Conservation (phyloP, 768 basidiomycete species). For the Mycena filopes region DNA sequence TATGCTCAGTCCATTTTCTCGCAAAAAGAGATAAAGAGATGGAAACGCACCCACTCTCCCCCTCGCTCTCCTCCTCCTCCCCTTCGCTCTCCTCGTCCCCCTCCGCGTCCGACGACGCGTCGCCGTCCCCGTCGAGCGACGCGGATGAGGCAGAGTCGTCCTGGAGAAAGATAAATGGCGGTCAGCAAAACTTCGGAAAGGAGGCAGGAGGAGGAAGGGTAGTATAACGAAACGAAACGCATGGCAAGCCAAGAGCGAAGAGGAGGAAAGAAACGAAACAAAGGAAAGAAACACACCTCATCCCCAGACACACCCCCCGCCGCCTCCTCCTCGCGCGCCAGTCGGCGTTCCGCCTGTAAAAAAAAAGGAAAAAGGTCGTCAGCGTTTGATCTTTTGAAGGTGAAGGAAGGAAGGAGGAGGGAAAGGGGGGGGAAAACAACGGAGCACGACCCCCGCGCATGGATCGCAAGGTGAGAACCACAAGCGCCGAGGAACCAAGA, state of each 20-base stretch:
- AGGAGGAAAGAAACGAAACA: background rate
- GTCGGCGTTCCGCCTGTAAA: constrained; percentile 28
- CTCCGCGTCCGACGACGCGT: constrained; percentile 70
- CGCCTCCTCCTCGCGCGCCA: constrained; percentile 40
- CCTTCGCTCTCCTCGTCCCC: constrained; percentile 72
- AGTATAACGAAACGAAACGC: background rate
- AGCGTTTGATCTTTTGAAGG: background rate
- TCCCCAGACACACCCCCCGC: constrained; percentile 35
- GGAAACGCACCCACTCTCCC: constrained; percentile 38
- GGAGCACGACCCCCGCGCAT: too few relatives aligned
- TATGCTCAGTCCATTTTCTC: too few relatives aligned
- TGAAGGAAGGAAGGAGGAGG: background rate
- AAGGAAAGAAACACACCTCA: constrained; percentile 24
- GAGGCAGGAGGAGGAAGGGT: background rate
- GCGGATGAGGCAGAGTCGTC: constrained; percentile 55
- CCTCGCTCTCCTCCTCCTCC: constrained; percentile 71
- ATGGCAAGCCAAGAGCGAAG: background rate
- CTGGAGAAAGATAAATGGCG: constrained; percentile 50
- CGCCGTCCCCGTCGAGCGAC: constrained; percentile 68
- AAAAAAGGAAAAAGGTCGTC: background rate
- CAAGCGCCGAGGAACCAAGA: too few relatives aligned
- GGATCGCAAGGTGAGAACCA: too few relatives aligned
- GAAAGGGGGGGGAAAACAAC: background rate
- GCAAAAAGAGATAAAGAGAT: constrained; percentile 5
- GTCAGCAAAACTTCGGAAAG: background rate